Evolutionary conservation across 345 rosid genomes (phyloP).

Genomic region (Brassica juncea): DNA sequence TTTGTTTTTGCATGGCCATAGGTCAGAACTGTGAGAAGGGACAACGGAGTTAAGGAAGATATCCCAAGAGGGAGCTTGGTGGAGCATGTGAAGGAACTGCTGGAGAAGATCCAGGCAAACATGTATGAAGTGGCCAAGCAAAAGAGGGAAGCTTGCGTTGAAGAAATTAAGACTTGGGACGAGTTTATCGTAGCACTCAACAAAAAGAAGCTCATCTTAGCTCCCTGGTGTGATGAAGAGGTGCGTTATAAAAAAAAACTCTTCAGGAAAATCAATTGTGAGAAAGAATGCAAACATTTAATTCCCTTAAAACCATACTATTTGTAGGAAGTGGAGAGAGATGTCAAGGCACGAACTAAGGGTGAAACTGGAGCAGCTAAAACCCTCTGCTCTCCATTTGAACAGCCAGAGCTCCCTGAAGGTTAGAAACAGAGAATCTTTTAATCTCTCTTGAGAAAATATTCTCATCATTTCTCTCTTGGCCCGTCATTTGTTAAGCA

Average conservation of each 20-base stretch:
- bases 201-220: conserved; percentile 81
- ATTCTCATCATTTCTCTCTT: not conserved
- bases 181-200: conserved; percentile 73
- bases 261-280: too few species aligned
- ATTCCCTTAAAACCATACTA: not conserved
- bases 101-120: conserved; percentile 67
- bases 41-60: conserved; percentile 69
- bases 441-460: not conserved
- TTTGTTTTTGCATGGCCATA: conserved; percentile 35
- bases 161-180: conserved; percentile 76
- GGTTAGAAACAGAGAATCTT: conserved; percentile 12
- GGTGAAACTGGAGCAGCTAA: conserved; percentile 96
- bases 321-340: conserved; percentile 83
- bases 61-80: conserved; percentile 60
- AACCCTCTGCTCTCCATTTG: conserved; percentile 89
- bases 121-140: conserved; percentile 67
- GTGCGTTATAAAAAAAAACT: conserved; percentile 38
- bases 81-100: conserved; percentile 55
- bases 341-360: conserved; percentile 81
- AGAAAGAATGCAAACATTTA: not conserved
- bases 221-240: conserved; percentile 99
- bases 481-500: not conserved
- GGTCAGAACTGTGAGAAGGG: conserved; percentile 91
- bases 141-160: conserved; percentile 72
- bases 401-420: conserved; percentile 78